Evolutionary conservation across 257 asterid species (phyloP).

Genomic region (Linaria vulgaris): DNA sequence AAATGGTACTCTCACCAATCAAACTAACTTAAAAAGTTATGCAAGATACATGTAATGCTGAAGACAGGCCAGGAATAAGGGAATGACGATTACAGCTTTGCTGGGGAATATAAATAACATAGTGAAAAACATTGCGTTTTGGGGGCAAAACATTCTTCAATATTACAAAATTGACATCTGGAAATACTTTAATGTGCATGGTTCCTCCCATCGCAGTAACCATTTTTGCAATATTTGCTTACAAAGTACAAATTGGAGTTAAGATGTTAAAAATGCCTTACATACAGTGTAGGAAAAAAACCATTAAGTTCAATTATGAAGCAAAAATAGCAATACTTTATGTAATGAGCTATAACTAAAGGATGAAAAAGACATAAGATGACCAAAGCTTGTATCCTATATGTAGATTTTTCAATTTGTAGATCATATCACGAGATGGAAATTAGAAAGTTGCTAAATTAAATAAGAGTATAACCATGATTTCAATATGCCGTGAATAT

Average conservation of each 20-base stretch:
- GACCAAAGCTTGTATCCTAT: constrained; percentile 8
- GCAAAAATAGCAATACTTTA: constrained; percentile 11
- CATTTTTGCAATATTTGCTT: constrained; percentile 72
- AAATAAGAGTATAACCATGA: background rate
- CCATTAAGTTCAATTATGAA: too few species aligned
- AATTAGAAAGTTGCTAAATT: constrained; percentile 14
- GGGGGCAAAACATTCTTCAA: constrained; percentile 83
- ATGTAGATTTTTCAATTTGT: constrained; percentile 11
- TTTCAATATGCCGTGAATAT: constrained; percentile 13
- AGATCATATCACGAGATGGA: constrained; percentile 17
- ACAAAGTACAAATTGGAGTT: constrained; percentile 19
- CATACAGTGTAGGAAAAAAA: too few species aligned
- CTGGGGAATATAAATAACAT: constrained; percentile 6
- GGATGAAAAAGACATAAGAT: constrained; percentile 9
- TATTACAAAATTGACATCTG: constrained; percentile 84
- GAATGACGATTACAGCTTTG: background rate
- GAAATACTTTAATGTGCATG: constrained; percentile 58
- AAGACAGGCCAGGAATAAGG: background rate
- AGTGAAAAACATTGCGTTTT: constrained; percentile 64
- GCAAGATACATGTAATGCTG: constrained; percentile 7
- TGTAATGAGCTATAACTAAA: constrained; percentile 13
- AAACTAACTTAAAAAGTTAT: constrained; percentile 11
- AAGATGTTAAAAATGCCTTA: constrained; percentile 1
- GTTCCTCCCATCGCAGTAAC: constrained; percentile 92
- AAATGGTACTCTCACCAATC: constrained; percentile 10